Evolutionary conservation across 495 filamentous ascomycete genomes (phyloP).

Genomic region (Niebla homalea): DNA sequence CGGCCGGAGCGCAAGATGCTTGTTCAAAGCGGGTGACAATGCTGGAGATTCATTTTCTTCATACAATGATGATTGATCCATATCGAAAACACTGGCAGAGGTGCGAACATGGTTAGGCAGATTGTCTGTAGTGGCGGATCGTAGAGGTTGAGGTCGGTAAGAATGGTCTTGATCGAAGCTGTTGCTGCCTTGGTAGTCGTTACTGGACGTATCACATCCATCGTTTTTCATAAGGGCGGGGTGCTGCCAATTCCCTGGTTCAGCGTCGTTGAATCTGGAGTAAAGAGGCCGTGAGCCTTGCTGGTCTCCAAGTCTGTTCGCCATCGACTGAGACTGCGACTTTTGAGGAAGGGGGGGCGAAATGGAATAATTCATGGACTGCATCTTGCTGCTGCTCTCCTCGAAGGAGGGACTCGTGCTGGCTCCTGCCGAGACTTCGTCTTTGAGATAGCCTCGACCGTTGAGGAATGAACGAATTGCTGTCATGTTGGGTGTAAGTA

Average conservation of each 20-base stretch:
- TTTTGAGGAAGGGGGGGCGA: slow-evolving; percentile 10
- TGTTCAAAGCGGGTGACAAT: slow-evolving; percentile 10
- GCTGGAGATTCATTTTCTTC: slow-evolving; percentile 13
- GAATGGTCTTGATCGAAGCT: slow-evolving; percentile 10
- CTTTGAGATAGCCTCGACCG: slow-evolving; percentile 3
- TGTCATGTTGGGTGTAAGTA: slow-evolving; percentile 16
- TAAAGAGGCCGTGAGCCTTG: slow-evolving; percentile 9
- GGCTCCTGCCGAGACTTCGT: neutral
- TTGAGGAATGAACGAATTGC: slow-evolving; percentile 12
- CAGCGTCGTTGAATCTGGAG: slow-evolving; percentile 12
- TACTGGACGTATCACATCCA: neutral
- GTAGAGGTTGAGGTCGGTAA: slow-evolving; percentile 7
- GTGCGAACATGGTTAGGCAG: slow-evolving; percentile 2
- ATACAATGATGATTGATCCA: slow-evolving; percentile 10
- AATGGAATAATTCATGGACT: slow-evolving; percentile 13
- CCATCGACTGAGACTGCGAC: neutral
- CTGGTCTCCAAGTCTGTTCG: slow-evolving; percentile 4
- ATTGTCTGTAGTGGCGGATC: slow-evolving; percentile 10
- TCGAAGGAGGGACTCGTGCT: slow-evolving; percentile 1
- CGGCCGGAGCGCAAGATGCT: slow-evolving; percentile 11
- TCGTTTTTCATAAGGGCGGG: slow-evolving; percentile 6
- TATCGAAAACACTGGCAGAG: neutral
- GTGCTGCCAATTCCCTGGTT: slow-evolving; percentile 4
- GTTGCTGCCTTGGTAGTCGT: slow-evolving; percentile 1
- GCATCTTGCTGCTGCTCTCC: slow-evolving; percentile 11